Evolutionary conservation across 345 rosid genomes (phyloP), one percentile per base, ranked within the genome.

Genomic region (Raphanus raphanistrum): DNA sequence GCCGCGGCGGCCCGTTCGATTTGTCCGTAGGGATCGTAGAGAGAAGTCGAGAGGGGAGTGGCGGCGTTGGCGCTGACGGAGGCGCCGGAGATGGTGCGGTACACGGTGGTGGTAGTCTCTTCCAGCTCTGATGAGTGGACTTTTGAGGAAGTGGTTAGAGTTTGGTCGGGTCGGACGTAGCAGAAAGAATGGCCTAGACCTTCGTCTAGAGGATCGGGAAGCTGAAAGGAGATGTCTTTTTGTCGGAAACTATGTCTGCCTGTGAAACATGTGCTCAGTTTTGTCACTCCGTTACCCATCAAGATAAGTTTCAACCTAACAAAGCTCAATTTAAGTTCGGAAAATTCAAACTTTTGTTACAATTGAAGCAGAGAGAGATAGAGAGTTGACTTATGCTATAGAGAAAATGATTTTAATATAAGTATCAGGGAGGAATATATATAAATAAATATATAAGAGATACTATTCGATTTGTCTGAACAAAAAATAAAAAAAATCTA

Each of bases 391-490:
- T 58, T 58, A 1, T 58, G 63, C 26, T n/a, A 58, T 58, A 58
- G 31, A 25, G 31, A 63, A 10, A 41, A 45, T 38, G 12, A 38
- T 38, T 38, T 38, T 38, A 10, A 9, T 35, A 35, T 35, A 35
- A 35, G 41, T 35, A 35, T 35, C 41, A 35, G 10, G 41, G 41
- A 35, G 72, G 76, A 80, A 75, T 55, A 70, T 55, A 32, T 32
- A 70, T 26, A 48, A 2, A 50, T 25, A 21, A 26, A 58, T 54
- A 43, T 41, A 17, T 7, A 50, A 31, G 64, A 72, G 80, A 71
- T 80, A 69, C 50, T 71, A 48, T 81, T 80, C 62, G 15, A 15
- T 10, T 58, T 58, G 63, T 58, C 63, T 11, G 63, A 58, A 21
- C 21, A 21, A 21, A 21, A 21, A 21, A 21, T 21, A 21, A 21